Evolutionary conservation across 352 stramenopile species (phyloP).

Genomic region (Globisporangium lucens): DNA sequence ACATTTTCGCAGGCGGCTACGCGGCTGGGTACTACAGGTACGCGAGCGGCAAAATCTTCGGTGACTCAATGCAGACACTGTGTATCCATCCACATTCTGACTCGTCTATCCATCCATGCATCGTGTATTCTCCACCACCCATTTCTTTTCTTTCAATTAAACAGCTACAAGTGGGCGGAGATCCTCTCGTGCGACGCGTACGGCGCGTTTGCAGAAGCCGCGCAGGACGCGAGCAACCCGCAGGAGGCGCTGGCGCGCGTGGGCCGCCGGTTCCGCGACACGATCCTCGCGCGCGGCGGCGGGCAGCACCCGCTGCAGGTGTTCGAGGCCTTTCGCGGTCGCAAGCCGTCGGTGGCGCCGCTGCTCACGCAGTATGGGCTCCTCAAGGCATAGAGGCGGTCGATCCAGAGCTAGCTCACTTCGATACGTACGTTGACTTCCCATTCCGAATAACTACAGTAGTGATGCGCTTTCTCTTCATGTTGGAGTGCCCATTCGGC

Average conservation of each 20-base stretch:
- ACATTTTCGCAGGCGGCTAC: slow-evolving; percentile 99
- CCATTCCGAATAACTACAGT: not conserved
- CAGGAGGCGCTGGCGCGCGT: slow-evolving; percentile 61
- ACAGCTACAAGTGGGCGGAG: slow-evolving; percentile 96
- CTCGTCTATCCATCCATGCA: slow-evolving; percentile 11
- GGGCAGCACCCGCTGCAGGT: slow-evolving; percentile 90
- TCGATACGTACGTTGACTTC: not conserved
- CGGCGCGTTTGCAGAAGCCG: slow-evolving; percentile 94
- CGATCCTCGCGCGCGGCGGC: slow-evolving; percentile 88
- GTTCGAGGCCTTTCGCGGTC: slow-evolving; percentile 95
- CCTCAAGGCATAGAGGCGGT: not conserved
- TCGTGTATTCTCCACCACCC: not conserved
- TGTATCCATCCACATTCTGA: slow-evolving; percentile 14
- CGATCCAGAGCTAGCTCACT: not conserved
- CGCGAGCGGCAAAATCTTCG: slow-evolving; percentile 1
- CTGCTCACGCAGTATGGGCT: slow-evolving; percentile 95
- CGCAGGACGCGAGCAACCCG: slow-evolving; percentile 31
- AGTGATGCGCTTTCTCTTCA: not conserved
- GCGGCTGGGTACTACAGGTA: slow-evolving; percentile 97
- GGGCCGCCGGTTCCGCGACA: slow-evolving; percentile 92
- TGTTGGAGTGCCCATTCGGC: not conserved
- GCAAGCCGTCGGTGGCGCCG: slow-evolving; percentile 91
- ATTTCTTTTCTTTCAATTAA: not conserved
- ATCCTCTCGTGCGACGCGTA: slow-evolving; percentile 98
- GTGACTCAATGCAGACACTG: not conserved